Evolutionary conservation across 2,329 filamentous ascomycete species (phyloP), one percentile per base, ranked within the genome.

Genomic region (Alternaria brassicicola): DNA sequence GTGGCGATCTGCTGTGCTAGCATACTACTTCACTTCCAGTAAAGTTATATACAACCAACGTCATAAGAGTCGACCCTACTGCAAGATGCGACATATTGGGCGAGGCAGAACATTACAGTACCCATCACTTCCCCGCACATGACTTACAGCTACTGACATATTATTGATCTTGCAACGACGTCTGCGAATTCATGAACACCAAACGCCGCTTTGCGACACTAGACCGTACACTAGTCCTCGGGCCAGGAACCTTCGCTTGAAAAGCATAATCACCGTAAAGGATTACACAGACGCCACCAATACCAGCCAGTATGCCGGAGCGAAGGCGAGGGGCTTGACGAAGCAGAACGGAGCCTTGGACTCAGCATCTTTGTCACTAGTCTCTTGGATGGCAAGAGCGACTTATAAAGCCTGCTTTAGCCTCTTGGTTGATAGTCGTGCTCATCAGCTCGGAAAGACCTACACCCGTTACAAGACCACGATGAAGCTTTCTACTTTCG

Each of bases 401-500:
- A 36, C 30, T 28, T 59, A 64, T 62, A 64, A 53, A 52, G 35
- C 4, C 26, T 12, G 33, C 38, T 35, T 25, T 23, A 21, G 26
- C 39, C 23, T 45, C n/a, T 25, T 41, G 31, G 28, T 17, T 25
- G n/a, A 12, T 39, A 46, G 42, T 15, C 21, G 17, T 26, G 17
- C 28, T 25, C 52, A 58, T 61, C 52, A 26, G 33, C 46, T 4
- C 23, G 19, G 42, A 9, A 23, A 25, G 15, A 38, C 39, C 19
- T 58, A 48, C 50, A 55, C 9, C 46, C 45, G 35, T 56, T 53
- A 25, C 23, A n/a, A 41, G 38, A 26, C 51, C 59, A 71, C 56
- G 15, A 76, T 75, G 74, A 69, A 68, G 55, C 47, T 65, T 33
- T 59, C 53, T 36, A 42, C 56, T 9, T 17, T 66, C 36, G 3